Evolutionary conservation across 306 rosid species (phyloP).

Genomic region (Dalbergia cochinchinensis): DNA sequence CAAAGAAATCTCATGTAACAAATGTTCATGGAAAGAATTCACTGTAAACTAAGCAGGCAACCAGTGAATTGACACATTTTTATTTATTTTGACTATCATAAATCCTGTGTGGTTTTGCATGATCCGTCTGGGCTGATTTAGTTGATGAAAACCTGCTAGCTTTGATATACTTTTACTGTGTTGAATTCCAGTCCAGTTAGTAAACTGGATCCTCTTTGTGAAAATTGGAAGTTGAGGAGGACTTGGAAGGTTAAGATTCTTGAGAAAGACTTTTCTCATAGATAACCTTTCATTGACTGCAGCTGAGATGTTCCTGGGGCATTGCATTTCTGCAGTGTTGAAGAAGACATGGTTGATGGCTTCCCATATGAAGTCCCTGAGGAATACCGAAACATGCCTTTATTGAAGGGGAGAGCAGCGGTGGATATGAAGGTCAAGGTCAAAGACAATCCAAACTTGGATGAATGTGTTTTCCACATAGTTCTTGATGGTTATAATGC

Average conservation of each 20-base stretch:
- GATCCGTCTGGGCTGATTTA: background rate
- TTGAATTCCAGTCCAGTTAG: slow-evolving; percentile 6
- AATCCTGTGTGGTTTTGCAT: background rate
- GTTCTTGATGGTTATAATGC: slow-evolving; percentile 97
- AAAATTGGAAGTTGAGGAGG: slow-evolving; percentile 52
- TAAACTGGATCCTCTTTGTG: slow-evolving; percentile 36
- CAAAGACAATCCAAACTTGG: slow-evolving; percentile 87
- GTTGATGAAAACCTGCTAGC: background rate
- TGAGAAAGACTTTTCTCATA: slow-evolving; percentile 77
- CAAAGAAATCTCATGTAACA: background rate
- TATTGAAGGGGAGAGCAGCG: slow-evolving; percentile 93
- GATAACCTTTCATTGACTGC: slow-evolving; percentile 98
- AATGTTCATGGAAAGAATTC: background rate
- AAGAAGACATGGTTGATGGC: slow-evolving; percentile 99
- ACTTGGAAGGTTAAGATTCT: slow-evolving; percentile 53
- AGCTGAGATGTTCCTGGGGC: slow-evolving; percentile 99
- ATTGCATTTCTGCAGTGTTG: slow-evolving; percentile 99
- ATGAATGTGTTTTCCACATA: slow-evolving; percentile 84
- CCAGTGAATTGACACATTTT: background rate
- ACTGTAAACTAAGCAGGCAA: background rate
- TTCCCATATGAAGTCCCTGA: slow-evolving; percentile 93
- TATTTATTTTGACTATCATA: background rate
- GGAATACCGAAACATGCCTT: slow-evolving; percentile 85
- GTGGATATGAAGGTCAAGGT: slow-evolving; percentile 99
- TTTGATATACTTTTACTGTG: background rate